A percentile compares a stretch with the other conserved stretches of the same genome.
Evolutionary conservation across 2,329 filamentous ascomycete species (phyloP).

Genomic region (Bimuria novae-zelandiae): DNA sequence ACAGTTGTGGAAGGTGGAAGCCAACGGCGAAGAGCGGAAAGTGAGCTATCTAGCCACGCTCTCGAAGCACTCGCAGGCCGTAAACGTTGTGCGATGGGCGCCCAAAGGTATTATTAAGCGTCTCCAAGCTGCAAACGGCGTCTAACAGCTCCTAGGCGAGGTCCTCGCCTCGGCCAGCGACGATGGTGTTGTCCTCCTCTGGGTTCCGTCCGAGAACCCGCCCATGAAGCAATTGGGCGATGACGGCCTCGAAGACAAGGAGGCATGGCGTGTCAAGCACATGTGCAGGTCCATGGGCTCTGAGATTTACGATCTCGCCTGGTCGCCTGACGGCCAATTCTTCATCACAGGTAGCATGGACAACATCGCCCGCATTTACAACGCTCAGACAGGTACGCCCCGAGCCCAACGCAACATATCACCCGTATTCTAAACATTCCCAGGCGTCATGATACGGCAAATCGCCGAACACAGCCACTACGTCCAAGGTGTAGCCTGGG

Average conservation of each 20-base stretch:
- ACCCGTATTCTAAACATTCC: slow-evolving; percentile 17
- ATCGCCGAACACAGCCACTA: slow-evolving; percentile 98
- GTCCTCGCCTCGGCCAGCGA: slow-evolving; percentile 93
- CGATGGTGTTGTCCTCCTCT: slow-evolving; percentile 94
- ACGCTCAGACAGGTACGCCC: slow-evolving; percentile 78
- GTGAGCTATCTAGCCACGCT: slow-evolving; percentile 92
- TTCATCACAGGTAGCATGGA: slow-evolving; percentile 99
- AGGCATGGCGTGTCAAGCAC: slow-evolving; percentile 94
- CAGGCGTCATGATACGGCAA: slow-evolving; percentile 68
- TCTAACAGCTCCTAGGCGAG: slow-evolving; percentile 66
- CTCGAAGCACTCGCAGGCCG: slow-evolving; percentile 91
- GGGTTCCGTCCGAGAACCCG: slow-evolving; percentile 83
- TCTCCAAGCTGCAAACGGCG: slow-evolving; percentile 1
- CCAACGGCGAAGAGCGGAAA: slow-evolving; percentile 81
- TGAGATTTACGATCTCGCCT: slow-evolving; percentile 97
- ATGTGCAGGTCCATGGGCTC: slow-evolving; percentile 96
- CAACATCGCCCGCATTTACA: slow-evolving; percentile 96
- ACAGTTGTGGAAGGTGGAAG: slow-evolving; percentile 89
- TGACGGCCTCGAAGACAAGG: slow-evolving; percentile 88
- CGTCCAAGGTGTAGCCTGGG: slow-evolving; percentile 97
- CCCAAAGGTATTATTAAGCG: slow-evolving; percentile 72
- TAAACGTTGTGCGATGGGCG: slow-evolving; percentile 96
- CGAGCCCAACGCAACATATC: slow-evolving; percentile 11
- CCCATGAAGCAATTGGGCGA: slow-evolving; percentile 71
- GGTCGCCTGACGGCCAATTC: slow-evolving; percentile 95